phyloP scores from a whole-genome alignment of 176 grass and related monocot genomes.

The Zoysia japonica region DNA sequence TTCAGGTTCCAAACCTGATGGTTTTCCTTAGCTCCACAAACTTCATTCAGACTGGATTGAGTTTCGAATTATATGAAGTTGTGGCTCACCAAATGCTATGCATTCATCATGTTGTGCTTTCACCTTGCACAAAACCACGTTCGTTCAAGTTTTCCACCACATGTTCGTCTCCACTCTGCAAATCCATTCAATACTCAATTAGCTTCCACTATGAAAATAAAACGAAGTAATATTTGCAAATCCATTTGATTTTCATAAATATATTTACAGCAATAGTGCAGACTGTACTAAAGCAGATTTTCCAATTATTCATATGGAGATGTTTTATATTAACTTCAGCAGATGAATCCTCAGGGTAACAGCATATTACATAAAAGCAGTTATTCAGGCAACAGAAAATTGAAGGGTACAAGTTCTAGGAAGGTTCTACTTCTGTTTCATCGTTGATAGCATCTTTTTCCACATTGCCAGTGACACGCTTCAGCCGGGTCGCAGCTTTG shows the following conservation, averaged over 20 bases:
- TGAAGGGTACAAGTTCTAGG: slow-evolving; percentile 41
- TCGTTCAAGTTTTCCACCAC: slow-evolving; percentile 28
- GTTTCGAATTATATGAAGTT: background rate
- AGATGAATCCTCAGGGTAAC: background rate
- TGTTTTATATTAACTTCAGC: background rate
- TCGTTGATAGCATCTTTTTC: slow-evolving; percentile 43
- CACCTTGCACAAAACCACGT: slow-evolving; percentile 46
- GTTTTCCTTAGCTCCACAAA: background rate
- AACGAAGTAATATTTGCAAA: background rate
- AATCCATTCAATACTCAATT: slow-evolving; percentile 19
- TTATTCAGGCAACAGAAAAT: slow-evolving; percentile 13
- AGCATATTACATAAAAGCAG: slow-evolving; percentile 14
- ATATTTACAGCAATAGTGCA: background rate
- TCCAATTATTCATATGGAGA: slow-evolving; percentile 2
- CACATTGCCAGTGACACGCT: slow-evolving; percentile 44
- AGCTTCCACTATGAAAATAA: background rate
- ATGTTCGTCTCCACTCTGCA: slow-evolving; percentile 36
- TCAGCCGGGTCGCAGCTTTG: slow-evolving; percentile 57
- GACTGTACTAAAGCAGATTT: background rate
- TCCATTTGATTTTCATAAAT: background rate
- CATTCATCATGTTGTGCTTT: slow-evolving; percentile 23
- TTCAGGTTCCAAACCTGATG: background rate
- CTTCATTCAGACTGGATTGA: background rate
- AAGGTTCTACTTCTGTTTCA: slow-evolving; percentile 57
- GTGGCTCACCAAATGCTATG: background rate